A percentile compares a stretch with the other conserved stretches of the same genome.
Evolutionary conservation across 441 rosid species (phyloP).

Genomic region (Arabidopsis lyrata): DNA sequence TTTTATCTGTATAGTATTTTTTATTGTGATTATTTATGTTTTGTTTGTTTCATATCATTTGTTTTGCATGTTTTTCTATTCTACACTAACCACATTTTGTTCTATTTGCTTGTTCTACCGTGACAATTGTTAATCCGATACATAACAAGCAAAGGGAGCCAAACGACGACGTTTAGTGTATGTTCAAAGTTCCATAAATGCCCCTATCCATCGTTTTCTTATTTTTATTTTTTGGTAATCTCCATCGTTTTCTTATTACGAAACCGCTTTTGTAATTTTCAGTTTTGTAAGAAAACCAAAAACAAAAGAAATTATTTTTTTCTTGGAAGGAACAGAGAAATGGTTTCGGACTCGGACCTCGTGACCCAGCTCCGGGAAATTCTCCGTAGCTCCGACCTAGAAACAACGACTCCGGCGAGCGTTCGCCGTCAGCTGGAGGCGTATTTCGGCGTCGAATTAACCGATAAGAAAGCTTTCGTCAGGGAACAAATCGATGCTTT

Average conservation of each 20-base stretch:
- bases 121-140: too few relatives aligned
- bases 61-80: too few relatives aligned
- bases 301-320: neutral
- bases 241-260: neutral
- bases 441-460: constrained; percentile 65
- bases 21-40: too few relatives aligned
- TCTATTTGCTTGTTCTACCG: too few relatives aligned
- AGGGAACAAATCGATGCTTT: constrained; percentile 73
- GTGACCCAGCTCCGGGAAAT: constrained; percentile 66
- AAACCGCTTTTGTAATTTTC: constrained; percentile 1
- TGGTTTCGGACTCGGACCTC: constrained; percentile 75
- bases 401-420: constrained; percentile 68
- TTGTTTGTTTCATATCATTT: too few relatives aligned
- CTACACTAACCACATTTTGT: too few relatives aligned
- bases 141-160: too few relatives aligned
- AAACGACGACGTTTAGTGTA: neutral
- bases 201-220: neutral
- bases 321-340: constrained; percentile 27
- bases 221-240: too few relatives aligned
- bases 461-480: constrained; percentile 61
- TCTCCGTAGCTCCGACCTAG: constrained; percentile 69
- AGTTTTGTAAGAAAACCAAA: constrained; percentile 1
- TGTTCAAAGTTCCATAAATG: neutral
- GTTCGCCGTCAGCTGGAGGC: constrained; percentile 71
- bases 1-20: too few relatives aligned